phyloP scores from a whole-genome alignment of 1,284 basidiomycete species.

The Melampsora larici-populina region DNA sequence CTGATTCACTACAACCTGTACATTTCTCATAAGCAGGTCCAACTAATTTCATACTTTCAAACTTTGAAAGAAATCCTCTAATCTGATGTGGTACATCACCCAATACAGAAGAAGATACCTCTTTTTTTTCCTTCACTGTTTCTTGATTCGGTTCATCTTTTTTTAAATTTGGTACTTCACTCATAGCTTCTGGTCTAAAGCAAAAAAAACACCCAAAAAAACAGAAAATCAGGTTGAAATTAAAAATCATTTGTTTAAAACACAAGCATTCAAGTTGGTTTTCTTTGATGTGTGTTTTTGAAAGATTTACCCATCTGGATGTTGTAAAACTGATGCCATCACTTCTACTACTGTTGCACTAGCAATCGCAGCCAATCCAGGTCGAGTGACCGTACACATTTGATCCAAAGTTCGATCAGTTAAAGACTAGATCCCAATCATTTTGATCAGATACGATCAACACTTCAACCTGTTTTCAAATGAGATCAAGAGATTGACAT shows the following conservation, averaged over 20 bases:
- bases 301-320: constrained; percentile 75
- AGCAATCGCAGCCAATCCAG: constrained; percentile 88
- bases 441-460: constrained; percentile 11
- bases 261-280: no score
- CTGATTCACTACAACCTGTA: constrained; percentile 80
- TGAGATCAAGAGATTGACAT: constrained; percentile 54
- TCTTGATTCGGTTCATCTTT: no score
- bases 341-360: constrained; percentile 87
- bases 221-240: no score
- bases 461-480: neutral
- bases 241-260: no score
- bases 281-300: no score
- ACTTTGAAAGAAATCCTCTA: constrained; percentile 80
- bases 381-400: constrained; percentile 99
- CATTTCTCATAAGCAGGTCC: constrained; percentile 83
- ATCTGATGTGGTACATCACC: constrained; percentile 91
- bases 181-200: constrained; percentile 62
- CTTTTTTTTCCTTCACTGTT: constrained; percentile 50
- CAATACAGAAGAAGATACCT: constrained; percentile 61
- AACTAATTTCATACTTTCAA: constrained; percentile 74
- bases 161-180: constrained; percentile 52
- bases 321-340: constrained; percentile 81
- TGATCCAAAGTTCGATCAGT: constrained; percentile 94
- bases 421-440: constrained; percentile 68
- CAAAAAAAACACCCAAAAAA: neutral